phyloP scores from a whole-genome alignment of 192 early-diverging fungal species.

The Phlyctochytrium planicorne region DNA sequence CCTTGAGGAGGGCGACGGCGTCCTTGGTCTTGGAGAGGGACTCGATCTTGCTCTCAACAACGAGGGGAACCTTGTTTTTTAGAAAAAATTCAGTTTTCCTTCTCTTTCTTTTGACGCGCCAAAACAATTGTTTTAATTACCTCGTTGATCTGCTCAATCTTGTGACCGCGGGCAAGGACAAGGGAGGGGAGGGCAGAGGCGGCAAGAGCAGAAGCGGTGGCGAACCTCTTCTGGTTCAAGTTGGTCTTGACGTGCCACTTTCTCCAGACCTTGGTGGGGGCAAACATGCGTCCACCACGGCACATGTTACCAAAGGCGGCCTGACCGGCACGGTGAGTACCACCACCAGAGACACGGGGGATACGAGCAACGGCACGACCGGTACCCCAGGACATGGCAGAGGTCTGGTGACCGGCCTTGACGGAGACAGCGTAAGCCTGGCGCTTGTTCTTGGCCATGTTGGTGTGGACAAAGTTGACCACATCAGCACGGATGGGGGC shows the following conservation, averaged over 20 bases:
- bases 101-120: no score
- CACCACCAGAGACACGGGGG: constrained; percentile 93
- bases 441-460: constrained; percentile 98
- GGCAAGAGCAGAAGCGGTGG: constrained; percentile 93
- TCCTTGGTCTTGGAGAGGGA: constrained; percentile 88
- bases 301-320: constrained; percentile 99
- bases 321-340: constrained; percentile 97
- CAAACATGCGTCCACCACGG: constrained; percentile 99
- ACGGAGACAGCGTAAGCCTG: constrained; percentile 94
- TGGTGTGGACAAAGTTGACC: constrained; percentile 93
- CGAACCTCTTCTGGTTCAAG: constrained; percentile 98
- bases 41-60: constrained; percentile 78
- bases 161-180: constrained; percentile 96
- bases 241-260: constrained; percentile 99
- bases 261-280: constrained; percentile 99
- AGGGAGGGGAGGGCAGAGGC: constrained; percentile 87
- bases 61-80: constrained; percentile 78
- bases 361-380: constrained; percentile 99
- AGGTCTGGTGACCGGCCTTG: constrained; percentile 98
- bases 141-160: constrained; percentile 81
- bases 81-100: background rate
- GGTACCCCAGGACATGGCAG: constrained; percentile 94
- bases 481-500: constrained; percentile 97
- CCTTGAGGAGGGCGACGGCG: constrained; percentile 86
- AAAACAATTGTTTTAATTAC: background rate